phyloP scores from a whole-genome alignment of 139 green algal species.

The Closterium sp. region DNA sequence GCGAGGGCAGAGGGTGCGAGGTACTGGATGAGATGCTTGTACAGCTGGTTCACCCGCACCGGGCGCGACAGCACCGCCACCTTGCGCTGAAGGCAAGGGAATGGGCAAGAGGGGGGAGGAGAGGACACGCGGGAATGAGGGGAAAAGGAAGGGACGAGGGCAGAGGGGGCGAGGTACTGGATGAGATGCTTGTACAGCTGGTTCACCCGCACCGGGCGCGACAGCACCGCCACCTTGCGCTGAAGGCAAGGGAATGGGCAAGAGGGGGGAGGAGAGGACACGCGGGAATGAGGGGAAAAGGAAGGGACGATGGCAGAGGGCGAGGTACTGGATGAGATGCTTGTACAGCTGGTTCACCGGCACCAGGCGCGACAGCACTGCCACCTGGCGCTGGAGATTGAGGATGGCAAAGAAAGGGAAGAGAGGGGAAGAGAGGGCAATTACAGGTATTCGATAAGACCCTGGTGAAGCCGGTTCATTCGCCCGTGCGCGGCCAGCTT shows the following conservation, averaged over 20 bases:
- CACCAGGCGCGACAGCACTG: constrained; percentile 4
- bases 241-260: background rate
- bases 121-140: background rate
- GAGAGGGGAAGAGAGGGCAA: background rate
- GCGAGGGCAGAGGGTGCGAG: constrained; percentile 16
- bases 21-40: constrained; percentile 4
- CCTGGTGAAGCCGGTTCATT: too few relatives aligned
- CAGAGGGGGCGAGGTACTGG: background rate
- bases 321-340: constrained; percentile 1
- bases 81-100: background rate
- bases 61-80: constrained; percentile 26
- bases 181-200: background rate
- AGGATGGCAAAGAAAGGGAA: background rate
- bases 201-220: constrained; percentile 21
- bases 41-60: constrained; percentile 32
- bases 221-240: constrained; percentile 22
- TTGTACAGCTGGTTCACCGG: constrained; percentile 19
- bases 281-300: background rate
- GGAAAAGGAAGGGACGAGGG: background rate
- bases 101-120: background rate
- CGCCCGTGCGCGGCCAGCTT: too few relatives aligned
- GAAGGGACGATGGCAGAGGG: background rate
- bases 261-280: background rate
- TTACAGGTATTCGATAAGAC: too few relatives aligned
- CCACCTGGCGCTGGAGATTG: too few relatives aligned